These are phyloP conservation scores for Parasarocladium wereldwijsianum DNA, from an alignment of 2,329 filamentous ascomycete genomes.

Conservation along the genomic window DNA sequence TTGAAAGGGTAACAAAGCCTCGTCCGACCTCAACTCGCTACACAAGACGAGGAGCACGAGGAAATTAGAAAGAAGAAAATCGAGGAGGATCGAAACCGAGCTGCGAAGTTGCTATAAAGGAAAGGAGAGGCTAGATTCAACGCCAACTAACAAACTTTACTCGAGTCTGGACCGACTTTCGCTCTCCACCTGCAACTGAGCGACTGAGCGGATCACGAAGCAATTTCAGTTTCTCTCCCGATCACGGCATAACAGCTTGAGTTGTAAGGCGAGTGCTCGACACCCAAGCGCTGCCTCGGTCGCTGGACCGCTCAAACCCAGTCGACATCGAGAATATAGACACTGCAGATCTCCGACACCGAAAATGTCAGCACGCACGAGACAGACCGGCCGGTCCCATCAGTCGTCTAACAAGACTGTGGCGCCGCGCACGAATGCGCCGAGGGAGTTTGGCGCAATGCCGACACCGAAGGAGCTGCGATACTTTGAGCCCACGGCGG, in stretches of 20 bases:
- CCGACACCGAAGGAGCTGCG: constrained; percentile 31
- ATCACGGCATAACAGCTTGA: no score
- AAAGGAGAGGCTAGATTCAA: no score
- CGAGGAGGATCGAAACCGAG: no score
- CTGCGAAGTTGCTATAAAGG: no score
- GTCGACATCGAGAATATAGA: constrained; percentile 2
- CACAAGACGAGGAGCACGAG: no score
- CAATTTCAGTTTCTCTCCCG: no score
- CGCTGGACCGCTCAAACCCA: constrained; percentile 4
- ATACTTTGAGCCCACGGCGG: constrained; percentile 74
- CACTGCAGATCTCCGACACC: not conserved
- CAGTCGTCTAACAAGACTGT: not conserved
- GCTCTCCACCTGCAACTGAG: not conserved
- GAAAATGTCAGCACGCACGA: not conserved
- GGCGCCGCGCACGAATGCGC: not conserved
- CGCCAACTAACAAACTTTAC: not conserved
- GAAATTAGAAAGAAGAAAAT: no score
- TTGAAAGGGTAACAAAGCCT: no score
- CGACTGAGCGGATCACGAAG: no score
- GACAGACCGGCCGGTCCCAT: constrained; percentile 1
- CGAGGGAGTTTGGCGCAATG: constrained; percentile 34
- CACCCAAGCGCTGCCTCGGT: constrained; percentile 1
- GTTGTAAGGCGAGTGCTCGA: not conserved
- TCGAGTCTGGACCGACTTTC: not conserved
- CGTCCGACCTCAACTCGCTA: no score